Conservation (phyloP, 805 yeast species). For the Kodamaea restingae region DNA sequence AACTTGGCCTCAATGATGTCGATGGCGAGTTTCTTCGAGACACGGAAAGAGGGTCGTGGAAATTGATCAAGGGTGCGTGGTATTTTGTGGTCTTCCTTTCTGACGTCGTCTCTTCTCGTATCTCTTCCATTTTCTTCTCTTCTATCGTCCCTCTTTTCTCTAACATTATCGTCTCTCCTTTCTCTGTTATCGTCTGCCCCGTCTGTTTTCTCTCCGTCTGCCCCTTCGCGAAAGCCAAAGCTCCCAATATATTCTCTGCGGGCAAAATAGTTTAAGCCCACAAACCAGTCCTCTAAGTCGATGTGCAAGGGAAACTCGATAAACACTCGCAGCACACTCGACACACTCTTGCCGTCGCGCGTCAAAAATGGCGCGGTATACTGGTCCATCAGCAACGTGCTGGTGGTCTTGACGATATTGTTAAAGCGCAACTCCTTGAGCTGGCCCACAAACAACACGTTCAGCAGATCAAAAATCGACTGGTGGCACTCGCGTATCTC, state of each 20-base stretch:
- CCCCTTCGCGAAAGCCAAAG: not conserved
- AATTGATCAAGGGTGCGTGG: not conserved
- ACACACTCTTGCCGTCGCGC: constrained; percentile 31
- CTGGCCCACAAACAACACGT: constrained; percentile 55
- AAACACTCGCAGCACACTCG: constrained; percentile 41
- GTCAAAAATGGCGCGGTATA: constrained; percentile 24
- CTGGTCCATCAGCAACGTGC: constrained; percentile 21
- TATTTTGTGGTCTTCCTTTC: too few species aligned
- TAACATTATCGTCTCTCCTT: constrained; percentile 19
- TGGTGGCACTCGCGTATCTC: constrained; percentile 65
- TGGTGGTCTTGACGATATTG: constrained; percentile 33
- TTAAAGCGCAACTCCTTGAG: constrained; percentile 50
- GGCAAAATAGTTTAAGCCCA: constrained; percentile 61
- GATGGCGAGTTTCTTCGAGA: constrained; percentile 50
- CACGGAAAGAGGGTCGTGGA: constrained; percentile 38
- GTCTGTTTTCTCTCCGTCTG: not conserved
- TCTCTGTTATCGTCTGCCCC: constrained; percentile 1
- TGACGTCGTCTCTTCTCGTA: too few species aligned
- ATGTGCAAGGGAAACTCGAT: constrained; percentile 62
- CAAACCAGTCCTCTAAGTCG: constrained; percentile 75
- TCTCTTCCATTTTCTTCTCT: not conserved
- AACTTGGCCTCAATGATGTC: constrained; percentile 66
- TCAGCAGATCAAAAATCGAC: constrained; percentile 57
- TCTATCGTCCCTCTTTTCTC: not conserved
- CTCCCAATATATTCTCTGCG: constrained; percentile 50